Conservation (phyloP, 441 rosid species). For the Metrosideros polymorpha region DNA sequence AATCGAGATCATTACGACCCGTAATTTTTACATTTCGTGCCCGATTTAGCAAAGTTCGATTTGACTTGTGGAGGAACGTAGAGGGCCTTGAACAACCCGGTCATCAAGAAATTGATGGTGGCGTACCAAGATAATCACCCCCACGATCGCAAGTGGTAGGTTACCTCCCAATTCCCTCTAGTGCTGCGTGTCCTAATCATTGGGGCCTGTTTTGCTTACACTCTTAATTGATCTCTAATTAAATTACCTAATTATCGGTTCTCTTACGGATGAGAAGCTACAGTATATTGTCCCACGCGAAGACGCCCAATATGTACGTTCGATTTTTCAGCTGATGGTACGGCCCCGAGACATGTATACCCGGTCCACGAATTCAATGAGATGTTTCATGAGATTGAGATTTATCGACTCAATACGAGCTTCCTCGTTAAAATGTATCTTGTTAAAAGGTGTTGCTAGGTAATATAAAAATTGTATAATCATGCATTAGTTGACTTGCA, state of each 20-base stretch:
- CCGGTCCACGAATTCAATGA: neutral
- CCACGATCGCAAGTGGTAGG: neutral
- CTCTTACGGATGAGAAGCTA: neutral
- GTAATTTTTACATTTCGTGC: neutral
- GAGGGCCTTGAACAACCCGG: neutral
- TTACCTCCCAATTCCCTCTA: neutral
- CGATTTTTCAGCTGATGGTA: neutral
- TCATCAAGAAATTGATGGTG: neutral
- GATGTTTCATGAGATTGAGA: neutral
- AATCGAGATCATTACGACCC: neutral
- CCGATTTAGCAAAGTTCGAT: neutral
- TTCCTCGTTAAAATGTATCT: neutral
- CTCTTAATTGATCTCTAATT: neutral
- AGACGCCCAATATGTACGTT: neutral
- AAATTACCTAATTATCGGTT: neutral
- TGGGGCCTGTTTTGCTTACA: neutral
- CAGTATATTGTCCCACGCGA: rapidly evolving
- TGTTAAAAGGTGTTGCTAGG: too few species aligned
- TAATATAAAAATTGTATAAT: neutral
- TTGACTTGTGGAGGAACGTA: neutral
- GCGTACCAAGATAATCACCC: neutral
- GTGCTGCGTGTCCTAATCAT: neutral
- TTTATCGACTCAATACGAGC: neutral
- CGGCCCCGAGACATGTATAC: too few species aligned
- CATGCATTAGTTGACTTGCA: neutral